phyloP scores from a whole-genome alignment of 2,329 filamentous ascomycete species.

The Tolypocladium pustulatum region DNA sequence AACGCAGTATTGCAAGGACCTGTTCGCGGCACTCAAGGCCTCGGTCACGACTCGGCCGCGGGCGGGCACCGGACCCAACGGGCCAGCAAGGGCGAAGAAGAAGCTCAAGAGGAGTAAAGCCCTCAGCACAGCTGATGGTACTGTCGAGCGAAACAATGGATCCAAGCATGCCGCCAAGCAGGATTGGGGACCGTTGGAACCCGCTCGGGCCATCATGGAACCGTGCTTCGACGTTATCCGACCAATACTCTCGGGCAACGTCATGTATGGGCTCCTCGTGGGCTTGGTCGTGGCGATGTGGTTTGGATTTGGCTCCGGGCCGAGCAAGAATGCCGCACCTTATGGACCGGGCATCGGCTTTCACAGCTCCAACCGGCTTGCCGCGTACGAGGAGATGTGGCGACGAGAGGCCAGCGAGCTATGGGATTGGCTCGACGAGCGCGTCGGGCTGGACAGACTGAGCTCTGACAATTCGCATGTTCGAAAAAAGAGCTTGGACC shows the following conservation, averaged over 20 bases:
- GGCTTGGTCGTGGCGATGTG: slow-evolving; percentile 65
- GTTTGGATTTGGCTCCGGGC: slow-evolving; percentile 51
- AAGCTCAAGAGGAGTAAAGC: slow-evolving; percentile 43
- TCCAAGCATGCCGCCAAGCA: slow-evolving; percentile 32
- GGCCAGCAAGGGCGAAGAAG: slow-evolving; percentile 49
- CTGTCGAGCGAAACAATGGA: slow-evolving; percentile 26
- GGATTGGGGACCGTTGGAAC: slow-evolving; percentile 75
- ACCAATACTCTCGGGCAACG: slow-evolving; percentile 64
- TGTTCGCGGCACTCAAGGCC: slow-evolving; percentile 63
- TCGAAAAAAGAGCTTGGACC: slow-evolving; percentile 40
- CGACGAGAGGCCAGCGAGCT: slow-evolving; percentile 74
- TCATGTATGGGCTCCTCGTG: slow-evolving; percentile 65
- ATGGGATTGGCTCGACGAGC: slow-evolving; percentile 89
- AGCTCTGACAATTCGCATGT: slow-evolving; percentile 20
- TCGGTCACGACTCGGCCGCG: slow-evolving; percentile 59
- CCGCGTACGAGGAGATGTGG: slow-evolving; percentile 93
- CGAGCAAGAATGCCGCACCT: slow-evolving; percentile 22
- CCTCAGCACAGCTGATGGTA: slow-evolving; percentile 32
- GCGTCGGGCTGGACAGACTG: slow-evolving; percentile 60
- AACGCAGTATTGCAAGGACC: slow-evolving; percentile 66
- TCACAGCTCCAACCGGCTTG: slow-evolving; percentile 52
- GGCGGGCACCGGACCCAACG: slow-evolving; percentile 32
- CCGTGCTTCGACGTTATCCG: slow-evolving; percentile 60
- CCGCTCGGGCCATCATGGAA: slow-evolving; percentile 57
- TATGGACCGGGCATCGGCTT: slow-evolving; percentile 22